Conservation (phyloP, 352 stramenopile genomes). For the Globisporangium heterothallicum region DNA sequence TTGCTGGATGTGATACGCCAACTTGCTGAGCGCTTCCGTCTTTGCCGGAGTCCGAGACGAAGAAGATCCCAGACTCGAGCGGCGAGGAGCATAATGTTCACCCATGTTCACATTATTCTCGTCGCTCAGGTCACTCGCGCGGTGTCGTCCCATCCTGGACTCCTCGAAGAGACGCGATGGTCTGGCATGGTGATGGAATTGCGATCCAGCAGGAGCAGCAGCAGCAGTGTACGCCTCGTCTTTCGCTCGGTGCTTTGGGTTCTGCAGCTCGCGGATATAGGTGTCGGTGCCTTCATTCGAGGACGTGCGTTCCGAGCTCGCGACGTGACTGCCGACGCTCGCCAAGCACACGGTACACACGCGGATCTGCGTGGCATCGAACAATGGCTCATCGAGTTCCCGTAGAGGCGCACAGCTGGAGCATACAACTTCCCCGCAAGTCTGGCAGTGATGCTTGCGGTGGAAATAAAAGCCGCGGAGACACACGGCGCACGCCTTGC, state of each 20-base stretch:
- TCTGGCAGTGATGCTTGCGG: conserved; percentile 69
- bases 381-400: conserved; percentile 62
- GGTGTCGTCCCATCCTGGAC: neutral
- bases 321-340: conserved; percentile 25
- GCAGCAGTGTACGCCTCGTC: neutral
- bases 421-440: conserved; percentile 77
- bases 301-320: conserved; percentile 20
- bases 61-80: conserved; percentile 20
- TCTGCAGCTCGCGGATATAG: conserved; percentile 30
- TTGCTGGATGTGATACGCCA: conserved; percentile 60
- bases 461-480: conserved; percentile 75
- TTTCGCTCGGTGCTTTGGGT: conserved; percentile 12
- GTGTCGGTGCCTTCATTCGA: conserved; percentile 50
- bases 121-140: conserved; percentile 7
- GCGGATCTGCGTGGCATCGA: conserved; percentile 55
- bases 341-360: conserved; percentile 70
- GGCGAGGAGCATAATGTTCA: conserved; percentile 9
- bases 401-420: conserved; percentile 63
- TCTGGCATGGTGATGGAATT: neutral
- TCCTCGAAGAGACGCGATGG: conserved; percentile 3
- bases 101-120: conserved; percentile 12
- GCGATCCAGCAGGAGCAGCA: too few relatives aligned
- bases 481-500: conserved; percentile 78
- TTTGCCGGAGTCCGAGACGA: conserved; percentile 29
- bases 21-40: conserved; percentile 39